Conservation (phyloP, 1,139 yeast species). For the Magnusiomyces suaveolens region DNA sequence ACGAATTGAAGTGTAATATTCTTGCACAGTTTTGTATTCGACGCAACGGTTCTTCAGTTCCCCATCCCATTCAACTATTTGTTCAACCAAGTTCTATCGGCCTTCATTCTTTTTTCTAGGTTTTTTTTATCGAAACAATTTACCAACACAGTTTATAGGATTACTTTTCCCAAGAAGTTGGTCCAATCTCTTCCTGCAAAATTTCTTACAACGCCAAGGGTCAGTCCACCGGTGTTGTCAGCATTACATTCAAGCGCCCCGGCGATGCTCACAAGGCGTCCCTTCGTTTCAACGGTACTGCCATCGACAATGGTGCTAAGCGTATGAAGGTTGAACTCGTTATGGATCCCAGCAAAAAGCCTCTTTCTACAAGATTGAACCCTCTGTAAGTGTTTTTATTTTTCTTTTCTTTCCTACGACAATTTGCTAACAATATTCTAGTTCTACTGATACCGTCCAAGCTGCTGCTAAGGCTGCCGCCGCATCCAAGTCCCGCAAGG, state of each 20-base stretch:
- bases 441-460: constrained; percentile 13
- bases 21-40: too few species aligned
- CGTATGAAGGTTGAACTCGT: constrained; percentile 76
- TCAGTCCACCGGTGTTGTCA: constrained; percentile 84
- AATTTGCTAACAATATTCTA: not conserved
- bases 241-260: constrained; percentile 60
- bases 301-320: constrained; percentile 79
- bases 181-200: constrained; percentile 65
- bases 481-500: constrained; percentile 16
- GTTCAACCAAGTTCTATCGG: not conserved
- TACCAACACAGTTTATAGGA: constrained; percentile 44
- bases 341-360: constrained; percentile 73
- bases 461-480: constrained; percentile 25
- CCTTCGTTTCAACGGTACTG: constrained; percentile 80
- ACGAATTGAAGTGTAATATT: too few species aligned
- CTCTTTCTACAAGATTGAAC: constrained; percentile 62
- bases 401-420: not conserved
- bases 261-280: constrained; percentile 71
- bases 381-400: constrained; percentile 37
- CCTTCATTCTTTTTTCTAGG: not conserved
- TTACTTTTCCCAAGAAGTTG: constrained; percentile 79
- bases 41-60: not conserved
- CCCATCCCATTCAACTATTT: not conserved
- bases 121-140: not conserved
- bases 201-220: constrained; percentile 83